These are phyloP conservation scores for Coelastrella sp. DNA, from an alignment of 139 green algal species.

Conservation along the genomic window DNA sequence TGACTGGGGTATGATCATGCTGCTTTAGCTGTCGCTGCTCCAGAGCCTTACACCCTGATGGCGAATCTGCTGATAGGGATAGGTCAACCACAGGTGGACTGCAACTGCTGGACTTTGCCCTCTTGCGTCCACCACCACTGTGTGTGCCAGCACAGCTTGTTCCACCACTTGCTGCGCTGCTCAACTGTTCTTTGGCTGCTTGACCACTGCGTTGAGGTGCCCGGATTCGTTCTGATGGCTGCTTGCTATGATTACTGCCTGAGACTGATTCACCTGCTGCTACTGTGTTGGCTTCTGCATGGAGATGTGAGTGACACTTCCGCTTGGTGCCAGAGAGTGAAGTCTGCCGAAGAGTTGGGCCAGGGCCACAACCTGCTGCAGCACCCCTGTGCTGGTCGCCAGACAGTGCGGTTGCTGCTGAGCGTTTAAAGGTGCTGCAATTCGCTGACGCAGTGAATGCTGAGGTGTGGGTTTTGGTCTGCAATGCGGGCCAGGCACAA, in stretches of 20 bases:
- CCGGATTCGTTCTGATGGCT: not conserved
- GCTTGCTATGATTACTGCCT: not conserved
- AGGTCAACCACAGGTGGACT: not conserved
- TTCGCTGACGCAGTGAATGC: too few species aligned
- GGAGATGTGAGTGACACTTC: too few species aligned
- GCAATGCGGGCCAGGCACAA: too few species aligned
- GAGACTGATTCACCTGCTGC: not conserved
- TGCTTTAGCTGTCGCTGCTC: constrained; percentile 11
- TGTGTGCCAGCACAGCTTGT: not conserved
- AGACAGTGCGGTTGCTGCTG: too few species aligned
- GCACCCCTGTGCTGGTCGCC: too few species aligned
- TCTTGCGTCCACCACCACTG: not conserved
- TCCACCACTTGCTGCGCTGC: not conserved
- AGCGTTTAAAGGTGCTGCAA: too few species aligned
- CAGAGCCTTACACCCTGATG: not conserved
- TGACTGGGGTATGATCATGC: not conserved
- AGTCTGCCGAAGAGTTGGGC: too few species aligned
- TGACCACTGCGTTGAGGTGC: not conserved
- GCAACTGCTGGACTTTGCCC: constrained; percentile 21
- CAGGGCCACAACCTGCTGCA: too few species aligned
- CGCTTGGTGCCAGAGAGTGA: not conserved
- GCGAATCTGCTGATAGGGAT: not conserved
- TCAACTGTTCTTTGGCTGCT: not conserved
- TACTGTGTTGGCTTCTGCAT: too few species aligned
- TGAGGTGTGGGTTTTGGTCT: too few species aligned